Evolutionary conservation across 2,329 filamentous ascomycete genomes (phyloP), one percentile per base, ranked within the genome.

Genomic region (Trichoderma oligosporum): DNA sequence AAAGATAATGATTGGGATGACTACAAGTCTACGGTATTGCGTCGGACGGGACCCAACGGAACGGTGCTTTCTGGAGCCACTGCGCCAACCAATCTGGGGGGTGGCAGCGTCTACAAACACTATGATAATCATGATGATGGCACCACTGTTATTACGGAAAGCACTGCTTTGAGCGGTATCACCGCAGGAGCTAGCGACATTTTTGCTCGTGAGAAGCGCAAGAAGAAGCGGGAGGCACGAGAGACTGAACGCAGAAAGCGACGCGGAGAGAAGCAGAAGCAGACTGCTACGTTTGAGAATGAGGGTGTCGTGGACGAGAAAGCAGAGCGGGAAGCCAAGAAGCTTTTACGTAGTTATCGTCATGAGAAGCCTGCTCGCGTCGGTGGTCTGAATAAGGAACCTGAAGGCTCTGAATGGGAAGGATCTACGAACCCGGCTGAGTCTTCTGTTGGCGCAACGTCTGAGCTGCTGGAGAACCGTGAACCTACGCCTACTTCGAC

Each of bases 11-110:
- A 99, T 73, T 99, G 94, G 93, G 93, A 97, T 5, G 94, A 99
- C 68, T 99, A 99, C 83, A 97, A 97, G 72, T 87, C 88, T 1
- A 97, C 93, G 0, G 94, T 99, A 2, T 75, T 99, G 44, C 83
- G 94, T 39, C 88, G 92, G 53, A 91, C 88, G 67, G 92, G 91
- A 0, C 91, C 92, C 4, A 92, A 97, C 73, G 93, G 93, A 38
- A 92, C 88, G 42, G 85, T 93, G 1, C 78, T 97, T 4, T 88
- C 85, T 56, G 89, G 90, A 55, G 92, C 89, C 0, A 96, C 91
- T 1, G 84, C 85, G 66, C 87, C 84, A 65, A 97, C 92, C 1
- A 81, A 88, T 61, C 81, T 97, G 0, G 93, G 93, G n/a, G 91
- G 91, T 47, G 91, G 91, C 42, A 93, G 88, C 72, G 84, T 94